Evolutionary conservation across 106 monocot species (phyloP), one percentile per base, ranked within the genome.

Genomic region (Dioscorea zingiberensis): DNA sequence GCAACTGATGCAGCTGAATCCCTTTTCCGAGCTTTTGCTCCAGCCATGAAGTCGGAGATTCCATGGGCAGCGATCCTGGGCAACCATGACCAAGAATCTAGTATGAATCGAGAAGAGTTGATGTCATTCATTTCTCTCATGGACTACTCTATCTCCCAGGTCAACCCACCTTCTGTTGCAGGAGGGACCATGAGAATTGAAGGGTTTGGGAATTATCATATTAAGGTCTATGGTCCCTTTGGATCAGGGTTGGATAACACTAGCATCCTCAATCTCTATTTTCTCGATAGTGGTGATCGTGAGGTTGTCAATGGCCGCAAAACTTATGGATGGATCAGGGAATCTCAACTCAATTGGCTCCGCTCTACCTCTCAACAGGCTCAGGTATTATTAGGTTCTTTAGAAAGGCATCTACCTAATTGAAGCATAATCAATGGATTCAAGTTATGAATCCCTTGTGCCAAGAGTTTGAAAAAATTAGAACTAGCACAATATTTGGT

Each of bases 1-100:
- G 80, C 83, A 19, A 67, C 74, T 47, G 94, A 95, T 74, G 90
- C 91, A 15, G 90, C 94, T 0, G 94, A 91, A 68, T 95, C 94
- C 2, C 70, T 95, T 17, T 80, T 95, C 47, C 68, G 44, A 59
- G 94, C 85, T 27, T 82, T 95, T 47, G 29, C 59, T 23, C 87
- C 91, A 8, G 85, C 78, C 25, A 74, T 80, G 47, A 80, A 85
- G 27, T 80, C 74, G 18, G 63, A 29, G 60, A 62, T 73, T 8
- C 87, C 94, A 7, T 95, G 94, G 94, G 94, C 91, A 9, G 84
- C 91, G 10, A 51, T 91, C 47, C 60, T 95, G 60, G 94, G 94
- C 9, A 95, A 95, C 62, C 94, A 95, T 54, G 94, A 95, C 64
- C 94, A 91, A 24, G 94, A 95, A 64, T 95, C 94, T 13, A 91